Evolutionary conservation across 306 rosid genomes (phyloP).

Genomic region (Prunus mira): DNA sequence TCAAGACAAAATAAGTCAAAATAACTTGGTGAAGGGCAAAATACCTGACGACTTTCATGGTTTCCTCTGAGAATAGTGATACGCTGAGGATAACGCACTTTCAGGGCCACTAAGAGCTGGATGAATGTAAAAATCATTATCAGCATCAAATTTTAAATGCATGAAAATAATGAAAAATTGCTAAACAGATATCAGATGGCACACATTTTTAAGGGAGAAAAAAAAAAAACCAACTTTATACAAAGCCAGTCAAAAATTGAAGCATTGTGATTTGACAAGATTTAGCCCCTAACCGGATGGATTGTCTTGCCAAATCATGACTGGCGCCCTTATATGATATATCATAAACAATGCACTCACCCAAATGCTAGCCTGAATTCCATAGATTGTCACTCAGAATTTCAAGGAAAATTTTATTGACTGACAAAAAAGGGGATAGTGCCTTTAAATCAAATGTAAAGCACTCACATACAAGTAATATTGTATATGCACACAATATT

Average conservation of each 20-base stretch:
- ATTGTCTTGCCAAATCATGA: neutral
- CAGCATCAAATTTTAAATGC: conserved; percentile 5
- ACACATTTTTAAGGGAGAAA: neutral
- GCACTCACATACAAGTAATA: neutral
- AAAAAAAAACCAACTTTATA: neutral
- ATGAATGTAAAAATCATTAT: conserved; percentile 34
- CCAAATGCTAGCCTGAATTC: neutral
- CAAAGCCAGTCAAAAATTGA: neutral
- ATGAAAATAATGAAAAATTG: conserved; percentile 1
- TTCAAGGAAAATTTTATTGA: neutral
- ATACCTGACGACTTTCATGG: conserved; percentile 99
- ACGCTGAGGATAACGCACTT: conserved; percentile 92
- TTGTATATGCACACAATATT: neutral
- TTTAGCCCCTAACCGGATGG: neutral
- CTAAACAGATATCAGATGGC: neutral
- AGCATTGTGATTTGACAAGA: neutral
- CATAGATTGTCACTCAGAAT: neutral
- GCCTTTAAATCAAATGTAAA: neutral
- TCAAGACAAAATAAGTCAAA: conserved; percentile 10
- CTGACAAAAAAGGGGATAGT: neutral
- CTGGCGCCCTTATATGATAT: neutral
- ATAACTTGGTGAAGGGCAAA: conserved; percentile 6
- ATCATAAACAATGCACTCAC: neutral
- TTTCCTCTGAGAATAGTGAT: conserved; percentile 99
- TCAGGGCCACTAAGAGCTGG: conserved; percentile 93